Percentiles rank a stretch among this genome's conserved stretches.
Evolutionary conservation across 2,329 filamentous ascomycete genomes (phyloP).

Genomic region (Simplicillium sp.): DNA sequence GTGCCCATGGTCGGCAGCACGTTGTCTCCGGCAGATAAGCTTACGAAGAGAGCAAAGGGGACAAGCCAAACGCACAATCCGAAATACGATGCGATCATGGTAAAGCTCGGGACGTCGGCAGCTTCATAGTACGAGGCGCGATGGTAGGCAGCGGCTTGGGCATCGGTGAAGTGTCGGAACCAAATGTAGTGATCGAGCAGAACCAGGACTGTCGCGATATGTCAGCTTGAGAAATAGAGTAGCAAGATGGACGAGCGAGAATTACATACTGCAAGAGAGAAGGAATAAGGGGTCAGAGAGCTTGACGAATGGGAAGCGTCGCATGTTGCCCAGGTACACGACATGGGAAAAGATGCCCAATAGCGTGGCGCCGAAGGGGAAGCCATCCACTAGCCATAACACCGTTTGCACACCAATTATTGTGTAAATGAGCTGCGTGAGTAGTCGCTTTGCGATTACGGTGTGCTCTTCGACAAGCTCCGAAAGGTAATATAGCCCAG

Average conservation of each 20-base stretch:
- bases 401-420: slow-evolving; percentile 67
- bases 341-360: slow-evolving; percentile 74
- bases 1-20: slow-evolving; percentile 87
- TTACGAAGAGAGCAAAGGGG: slow-evolving; percentile 91
- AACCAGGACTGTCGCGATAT: slow-evolving; percentile 56
- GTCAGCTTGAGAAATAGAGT: background rate
- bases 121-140: slow-evolving; percentile 54
- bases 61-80: slow-evolving; percentile 95
- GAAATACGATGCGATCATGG: slow-evolving; percentile 92
- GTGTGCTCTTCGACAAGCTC: slow-evolving; percentile 98
- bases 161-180: slow-evolving; percentile 82
- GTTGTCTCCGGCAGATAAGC: slow-evolving; percentile 87
- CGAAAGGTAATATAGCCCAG: slow-evolving; percentile 96
- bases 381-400: slow-evolving; percentile 73
- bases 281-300: slow-evolving; percentile 82
- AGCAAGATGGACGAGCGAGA: background rate
- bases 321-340: slow-evolving; percentile 82
- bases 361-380: slow-evolving; percentile 65
- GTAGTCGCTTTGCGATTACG: slow-evolving; percentile 78
- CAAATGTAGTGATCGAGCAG: slow-evolving; percentile 88
- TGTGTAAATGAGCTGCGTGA: slow-evolving; percentile 75
- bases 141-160: slow-evolving; percentile 47
- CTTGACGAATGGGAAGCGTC: slow-evolving; percentile 66
- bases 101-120: slow-evolving; percentile 66
- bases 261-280: slow-evolving; percentile 61